Base-by-base conservation (phyloP, 1,139 yeast genomes). In the Candida albicans region DNA sequence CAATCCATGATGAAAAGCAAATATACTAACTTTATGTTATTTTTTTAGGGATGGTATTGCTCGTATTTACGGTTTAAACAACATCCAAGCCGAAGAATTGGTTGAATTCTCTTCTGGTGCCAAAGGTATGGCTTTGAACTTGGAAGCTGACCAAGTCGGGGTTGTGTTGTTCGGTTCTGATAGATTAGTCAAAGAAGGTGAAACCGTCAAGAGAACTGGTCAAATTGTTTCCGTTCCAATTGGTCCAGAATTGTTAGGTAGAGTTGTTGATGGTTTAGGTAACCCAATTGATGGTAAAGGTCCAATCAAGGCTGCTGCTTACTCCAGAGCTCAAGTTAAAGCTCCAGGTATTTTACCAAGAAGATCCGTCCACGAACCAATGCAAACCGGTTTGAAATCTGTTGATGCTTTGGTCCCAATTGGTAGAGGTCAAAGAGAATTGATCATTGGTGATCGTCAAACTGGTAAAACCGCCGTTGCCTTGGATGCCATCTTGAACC, bases 271-370 rank as follows among this genome's bases (percentile, higher is more conserved):
- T 69, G 99, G 99, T 70, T 82, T 95, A 67, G 99, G 99, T 82
- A 83, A 83, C 85, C 97, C 99, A 77, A 93, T 93, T 65, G 99
- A 95, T 72, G 99, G 98, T 78, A 95, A 93, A 82, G 99, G 99
- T 57, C 99, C 99, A 74, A 82, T 93, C 67, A 85, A 87, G 68
- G 80, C 95, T 64, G 82, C 82, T 65, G 81, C 84, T 64, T 78
- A 84, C 65, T 79, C 95, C 66, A 88, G 96, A 82, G 98, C 98
- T 64, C 97, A 93, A 82, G 88, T 91, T 63, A 93, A 93, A 84
- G 99, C 99, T 61, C 99, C 99, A 75, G 99, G 99, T 84, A 95
- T 95, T 68, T 84, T 95, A 75, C 99, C 99, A 81, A 91, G 99
- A 84, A 87, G 86, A 67, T 90, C 98, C 53, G 99, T 93, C 62